These are phyloP conservation scores for Smithsoniella earleae DNA, from an alignment of 163 green algal genomes.

Conservation along the genomic window DNA sequence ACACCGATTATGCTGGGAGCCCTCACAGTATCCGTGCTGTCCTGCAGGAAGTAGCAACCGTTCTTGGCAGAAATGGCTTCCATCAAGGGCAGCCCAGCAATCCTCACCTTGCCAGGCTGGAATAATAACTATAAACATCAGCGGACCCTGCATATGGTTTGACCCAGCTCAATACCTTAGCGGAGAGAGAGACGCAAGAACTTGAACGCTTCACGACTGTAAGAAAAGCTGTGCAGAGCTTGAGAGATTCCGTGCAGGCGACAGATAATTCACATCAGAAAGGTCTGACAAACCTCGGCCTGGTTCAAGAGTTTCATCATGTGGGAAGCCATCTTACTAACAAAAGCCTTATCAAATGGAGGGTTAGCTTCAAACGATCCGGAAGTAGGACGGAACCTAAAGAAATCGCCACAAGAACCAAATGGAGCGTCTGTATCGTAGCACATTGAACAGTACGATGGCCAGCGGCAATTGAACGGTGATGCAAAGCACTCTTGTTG, in stretches of 20 bases:
- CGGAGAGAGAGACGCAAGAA: too few relatives aligned
- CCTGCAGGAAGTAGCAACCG: slow-evolving; percentile 13
- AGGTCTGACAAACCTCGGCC: neutral
- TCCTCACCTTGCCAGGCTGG: slow-evolving; percentile 20
- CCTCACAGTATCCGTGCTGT: slow-evolving; percentile 30
- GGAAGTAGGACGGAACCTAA: slow-evolving; percentile 10
- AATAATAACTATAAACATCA: slow-evolving; percentile 32
- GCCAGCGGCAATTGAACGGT: slow-evolving; percentile 32
- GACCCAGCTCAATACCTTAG: too few relatives aligned
- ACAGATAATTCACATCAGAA: too few relatives aligned
- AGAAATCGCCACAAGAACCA: slow-evolving; percentile 30
- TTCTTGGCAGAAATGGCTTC: neutral
- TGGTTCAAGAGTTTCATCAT: slow-evolving; percentile 27
- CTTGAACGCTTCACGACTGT: too few relatives aligned
- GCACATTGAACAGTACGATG: slow-evolving; percentile 30
- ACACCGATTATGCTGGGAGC: slow-evolving; percentile 22
- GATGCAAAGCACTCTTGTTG: slow-evolving; percentile 31
- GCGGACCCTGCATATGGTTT: neutral
- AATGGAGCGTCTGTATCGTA: slow-evolving; percentile 31
- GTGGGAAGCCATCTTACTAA: slow-evolving; percentile 24
- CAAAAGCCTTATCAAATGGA: slow-evolving; percentile 32
- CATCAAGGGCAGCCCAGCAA: neutral
- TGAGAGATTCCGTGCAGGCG: too few relatives aligned
- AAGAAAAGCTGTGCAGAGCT: too few relatives aligned
- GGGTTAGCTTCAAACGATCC: slow-evolving; percentile 41